These are phyloP conservation scores for Aureobasidium pullulans DNA, from an alignment of 2,329 filamentous ascomycete species.

Conservation along the genomic window DNA sequence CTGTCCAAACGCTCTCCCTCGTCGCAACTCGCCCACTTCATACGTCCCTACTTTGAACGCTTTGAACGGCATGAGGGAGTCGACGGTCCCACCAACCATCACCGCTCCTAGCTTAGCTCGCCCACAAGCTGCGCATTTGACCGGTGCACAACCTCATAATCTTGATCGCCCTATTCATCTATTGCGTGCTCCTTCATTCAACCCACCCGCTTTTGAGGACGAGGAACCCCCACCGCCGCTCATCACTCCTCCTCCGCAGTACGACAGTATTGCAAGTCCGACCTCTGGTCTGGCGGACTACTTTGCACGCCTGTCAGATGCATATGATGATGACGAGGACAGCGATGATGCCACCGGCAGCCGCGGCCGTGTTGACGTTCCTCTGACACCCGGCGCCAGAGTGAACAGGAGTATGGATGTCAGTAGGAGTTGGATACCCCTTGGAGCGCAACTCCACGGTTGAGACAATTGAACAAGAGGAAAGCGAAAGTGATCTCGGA, in stretches of 20 bases:
- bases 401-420: conserved; percentile 60
- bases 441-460: conserved; percentile 4
- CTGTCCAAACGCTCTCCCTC: conserved; percentile 57
- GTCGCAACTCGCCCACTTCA: conserved; percentile 42
- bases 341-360: conserved; percentile 36
- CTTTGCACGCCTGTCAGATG: conserved; percentile 68
- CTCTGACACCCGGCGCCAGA: conserved; percentile 55
- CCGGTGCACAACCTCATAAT: conserved; percentile 36
- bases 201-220: conserved; percentile 79
- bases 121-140: conserved; percentile 39
- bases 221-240: conserved; percentile 67
- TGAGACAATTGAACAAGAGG: neutral
- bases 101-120: conserved; percentile 43
- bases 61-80: conserved; percentile 31
- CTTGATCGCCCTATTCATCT: conserved; percentile 72
- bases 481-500: no score
- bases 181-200: conserved; percentile 74
- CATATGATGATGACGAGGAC: conserved; percentile 52
- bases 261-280: conserved; percentile 69
- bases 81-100: conserved; percentile 24
- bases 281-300: conserved; percentile 73
- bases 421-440: conserved; percentile 42
- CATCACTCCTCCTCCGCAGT: conserved; percentile 76
- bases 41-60: conserved; percentile 53
- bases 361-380: conserved; percentile 45